Evolutionary conservation across 164 flowering plant species (phyloP).

Genomic region (Macadamia tetraphylla): DNA sequence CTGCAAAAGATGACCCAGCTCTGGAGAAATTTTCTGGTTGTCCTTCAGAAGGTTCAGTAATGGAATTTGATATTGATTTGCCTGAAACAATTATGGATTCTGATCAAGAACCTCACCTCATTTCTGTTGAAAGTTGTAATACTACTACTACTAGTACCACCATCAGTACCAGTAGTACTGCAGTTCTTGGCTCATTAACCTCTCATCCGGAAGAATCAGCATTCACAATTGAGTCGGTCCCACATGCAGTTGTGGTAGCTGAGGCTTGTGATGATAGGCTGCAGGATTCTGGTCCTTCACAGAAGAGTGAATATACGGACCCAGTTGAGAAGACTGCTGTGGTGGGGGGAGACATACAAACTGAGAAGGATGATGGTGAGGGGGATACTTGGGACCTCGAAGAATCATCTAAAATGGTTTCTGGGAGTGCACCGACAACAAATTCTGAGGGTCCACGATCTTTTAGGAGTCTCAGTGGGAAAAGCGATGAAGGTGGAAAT

Average conservation of each 20-base stretch:
- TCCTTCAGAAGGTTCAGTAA: conserved; percentile 26
- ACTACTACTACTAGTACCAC: neutral
- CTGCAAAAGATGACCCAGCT: conserved; percentile 18
- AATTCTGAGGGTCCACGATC: conserved; percentile 76
- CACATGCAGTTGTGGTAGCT: conserved; percentile 18
- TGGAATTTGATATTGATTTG: conserved; percentile 31
- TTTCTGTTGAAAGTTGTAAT: conserved; percentile 27
- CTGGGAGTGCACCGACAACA: conserved; percentile 33
- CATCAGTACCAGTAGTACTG: neutral
- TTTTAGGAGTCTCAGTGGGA: conserved; percentile 69
- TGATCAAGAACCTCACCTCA: conserved; percentile 30
- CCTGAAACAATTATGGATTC: conserved; percentile 53
- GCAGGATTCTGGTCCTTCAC: conserved; percentile 14
- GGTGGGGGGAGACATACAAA: conserved; percentile 32
- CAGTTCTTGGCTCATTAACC: conserved; percentile 14
- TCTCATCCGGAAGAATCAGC: conserved; percentile 25
- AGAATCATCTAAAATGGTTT: conserved; percentile 35
- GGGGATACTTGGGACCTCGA: conserved; percentile 60
- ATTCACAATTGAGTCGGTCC: conserved; percentile 13
- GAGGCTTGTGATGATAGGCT: conserved; percentile 28
- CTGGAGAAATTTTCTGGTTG: conserved; percentile 23
- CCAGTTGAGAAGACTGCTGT: conserved; percentile 32
- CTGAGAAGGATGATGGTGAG: conserved; percentile 49
- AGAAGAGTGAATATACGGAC: conserved; percentile 25
- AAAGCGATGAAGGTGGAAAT: conserved; percentile 68